Evolutionary conservation across 1,284 basidiomycete genomes (phyloP), one percentile per base, ranked within the genome.

Genomic region (Irpex sp.): DNA sequence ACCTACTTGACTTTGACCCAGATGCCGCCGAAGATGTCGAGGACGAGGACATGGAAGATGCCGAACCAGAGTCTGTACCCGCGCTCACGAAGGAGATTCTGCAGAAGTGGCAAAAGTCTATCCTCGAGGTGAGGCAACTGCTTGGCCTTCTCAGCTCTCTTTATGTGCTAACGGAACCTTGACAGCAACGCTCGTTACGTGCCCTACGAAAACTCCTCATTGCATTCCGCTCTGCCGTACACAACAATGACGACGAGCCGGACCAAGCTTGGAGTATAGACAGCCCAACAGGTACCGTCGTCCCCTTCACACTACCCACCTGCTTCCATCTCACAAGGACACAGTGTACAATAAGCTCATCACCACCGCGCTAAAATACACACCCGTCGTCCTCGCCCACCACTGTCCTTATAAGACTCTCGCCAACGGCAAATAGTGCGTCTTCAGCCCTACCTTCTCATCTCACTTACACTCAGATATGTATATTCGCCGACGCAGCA

Each of bases 321-420:
- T 36, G 3, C 3, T 33, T 35, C 16, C 61, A n/a, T 49, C 62
- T 49, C 12, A 33, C 16, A n/a, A 33, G 55, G 51, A 56, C 47
- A 39, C 63, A 93, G 93, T 96, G 16, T 99, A 96, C 78, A 91
- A 91, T 79, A 97, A 97, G 76, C 82, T 99, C 19, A 81, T 99
- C 37, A 84, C 87, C 12, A 97, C 96, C 1, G 79, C 94, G 0
- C 80, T 99, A 57, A 88, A 88, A 71, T 99, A 94, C 76, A 95
- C 94, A 0, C 96, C 96, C 0, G 83, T 98, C 39, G 84, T 98
- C 1, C 82, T 99, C 10, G 81, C 85, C 61, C 88, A 96, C 69
- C 95, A 98, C 71, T 81, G 92, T 47, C 96, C 96, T 0, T 93
- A 87, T 77, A 96, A 94, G 76, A 87, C 85, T 3, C 80, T 93